Evolutionary conservation across 2,329 filamentous ascomycete species (phyloP).

Genomic region (Trichophaea hybrida): DNA sequence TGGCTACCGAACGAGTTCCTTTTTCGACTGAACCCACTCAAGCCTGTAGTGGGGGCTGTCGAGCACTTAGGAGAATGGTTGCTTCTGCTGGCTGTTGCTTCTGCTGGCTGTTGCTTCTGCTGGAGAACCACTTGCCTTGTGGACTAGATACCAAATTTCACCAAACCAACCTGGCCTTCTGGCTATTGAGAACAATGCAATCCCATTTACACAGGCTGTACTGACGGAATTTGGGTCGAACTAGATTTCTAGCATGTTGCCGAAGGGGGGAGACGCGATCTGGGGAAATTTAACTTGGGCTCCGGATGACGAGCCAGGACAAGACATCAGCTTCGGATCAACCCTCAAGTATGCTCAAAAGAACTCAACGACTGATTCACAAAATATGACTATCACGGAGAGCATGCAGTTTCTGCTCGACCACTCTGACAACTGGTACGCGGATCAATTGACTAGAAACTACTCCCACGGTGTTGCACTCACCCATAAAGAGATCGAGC

Average conservation of each 20-base stretch:
- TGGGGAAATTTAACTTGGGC: conserved; percentile 85
- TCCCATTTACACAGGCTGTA: too few species aligned
- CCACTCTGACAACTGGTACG: conserved; percentile 75
- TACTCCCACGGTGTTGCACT: conserved; percentile 86
- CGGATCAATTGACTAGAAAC: conserved; percentile 51
- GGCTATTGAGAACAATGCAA: too few species aligned
- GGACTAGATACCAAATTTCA: neutral
- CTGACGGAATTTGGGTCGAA: too few species aligned
- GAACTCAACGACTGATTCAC: conserved; percentile 37
- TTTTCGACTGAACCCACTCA: too few species aligned
- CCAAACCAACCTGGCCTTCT: too few species aligned
- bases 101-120: neutral
- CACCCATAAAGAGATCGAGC: conserved; percentile 63
- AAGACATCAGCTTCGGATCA: conserved; percentile 60
- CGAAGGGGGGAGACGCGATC: conserved; percentile 82
- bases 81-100: neutral
- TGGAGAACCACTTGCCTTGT: neutral
- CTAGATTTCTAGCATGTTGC: conserved; percentile 78
- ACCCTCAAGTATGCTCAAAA: conserved; percentile 57
- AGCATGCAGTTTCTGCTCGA: conserved; percentile 64
- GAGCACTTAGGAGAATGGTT: too few species aligned
- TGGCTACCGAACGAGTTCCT: too few species aligned
- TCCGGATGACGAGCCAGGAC: conserved; percentile 66
- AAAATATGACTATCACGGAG: conserved; percentile 71
- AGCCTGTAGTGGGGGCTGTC: too few species aligned